Evolutionary conservation across 202 grass and related monocot genomes (phyloP), one percentile per base, ranked within the genome.

Genomic region (Setaria viridis): DNA sequence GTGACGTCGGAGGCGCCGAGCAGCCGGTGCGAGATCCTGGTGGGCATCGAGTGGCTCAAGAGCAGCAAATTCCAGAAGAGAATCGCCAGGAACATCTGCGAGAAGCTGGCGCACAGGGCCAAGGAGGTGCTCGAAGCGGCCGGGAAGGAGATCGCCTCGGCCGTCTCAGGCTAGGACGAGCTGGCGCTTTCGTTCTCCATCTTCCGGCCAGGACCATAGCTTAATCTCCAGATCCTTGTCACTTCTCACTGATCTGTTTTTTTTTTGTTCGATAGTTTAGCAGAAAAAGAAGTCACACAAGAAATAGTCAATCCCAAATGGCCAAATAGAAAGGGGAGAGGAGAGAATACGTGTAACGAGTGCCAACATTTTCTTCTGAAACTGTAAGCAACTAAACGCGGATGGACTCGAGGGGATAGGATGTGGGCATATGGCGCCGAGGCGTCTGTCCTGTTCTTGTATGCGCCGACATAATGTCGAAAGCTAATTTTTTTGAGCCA

Each of bases 121-220:
- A 92, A 89, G 84, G 96, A 98, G 72, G 88, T 95, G 10, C 89
- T 98, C 10, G 91, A 95, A 53, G 86, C 88, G 73, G 76, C 90
- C 12, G 93, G 82, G 49, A 94, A 79, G 84, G 93, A 98, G 76
- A 88, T 92, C 20, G 37, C 58, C 29, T 87, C 82, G 19, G 34
- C 67, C 2, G 67, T 84, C 64, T 82, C 68, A 3, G 67, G 41
- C 21, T 78, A 51, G 11, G 72, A 86, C 45, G 77, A 75, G 49
- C 29, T 7, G 14, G 45, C 46, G 20, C 80, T 81, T 66, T 71
- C 53, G 76, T 35, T 70, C 62, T 19, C 11, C 42, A 9, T 76
- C 72, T 25, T 53, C 32, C 67, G 19, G 68, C 35, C 47, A 34
- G 49, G 70, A 54, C 32, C 30, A 11, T 75, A 75, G 8, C 33